phyloP scores from a whole-genome alignment of 140 eudicot genomes.

The Senecio squalidus region DNA sequence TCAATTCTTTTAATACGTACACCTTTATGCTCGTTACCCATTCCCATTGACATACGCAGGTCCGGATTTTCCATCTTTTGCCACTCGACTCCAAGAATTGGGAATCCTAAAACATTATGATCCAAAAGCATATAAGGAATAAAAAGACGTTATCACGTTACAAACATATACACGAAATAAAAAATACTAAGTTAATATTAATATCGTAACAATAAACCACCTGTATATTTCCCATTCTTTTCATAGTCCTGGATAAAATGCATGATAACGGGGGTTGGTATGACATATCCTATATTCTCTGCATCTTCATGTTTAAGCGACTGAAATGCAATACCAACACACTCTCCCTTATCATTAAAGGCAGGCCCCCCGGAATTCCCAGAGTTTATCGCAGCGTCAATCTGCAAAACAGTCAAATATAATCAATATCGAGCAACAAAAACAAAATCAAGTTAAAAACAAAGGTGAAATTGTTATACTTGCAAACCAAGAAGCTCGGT shows the following conservation, averaged over 20 bases:
- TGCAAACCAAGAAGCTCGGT: slow-evolving; percentile 75
- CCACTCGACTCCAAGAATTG: slow-evolving; percentile 74
- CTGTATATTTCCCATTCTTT: slow-evolving; percentile 63
- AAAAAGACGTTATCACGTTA: background rate
- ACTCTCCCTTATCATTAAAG: slow-evolving; percentile 54
- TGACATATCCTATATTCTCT: slow-evolving; percentile 70
- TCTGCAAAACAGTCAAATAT: slow-evolving; percentile 31
- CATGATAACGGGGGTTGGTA: slow-evolving; percentile 67
- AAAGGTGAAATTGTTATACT: slow-evolving; percentile 17
- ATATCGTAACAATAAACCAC: slow-evolving; percentile 19
- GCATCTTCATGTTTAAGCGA: slow-evolving; percentile 75
- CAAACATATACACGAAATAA: background rate
- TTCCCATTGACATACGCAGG: slow-evolving; percentile 56
- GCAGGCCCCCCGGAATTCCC: slow-evolving; percentile 84
- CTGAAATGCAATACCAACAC: slow-evolving; percentile 80
- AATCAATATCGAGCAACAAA: slow-evolving; percentile 11
- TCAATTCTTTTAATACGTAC: slow-evolving; percentile 62
- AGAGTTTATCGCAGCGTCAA: slow-evolving; percentile 76
- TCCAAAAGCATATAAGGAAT: background rate
- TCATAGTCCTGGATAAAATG: slow-evolving; percentile 62
- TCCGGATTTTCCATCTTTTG: slow-evolving; percentile 79
- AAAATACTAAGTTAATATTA: background rate
- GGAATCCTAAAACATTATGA: slow-evolving; percentile 40
- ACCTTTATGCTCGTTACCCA: slow-evolving; percentile 61
- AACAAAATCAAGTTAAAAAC: background rate